phyloP scores from a whole-genome alignment of 345 rosid species.

The Punica granatum region DNA sequence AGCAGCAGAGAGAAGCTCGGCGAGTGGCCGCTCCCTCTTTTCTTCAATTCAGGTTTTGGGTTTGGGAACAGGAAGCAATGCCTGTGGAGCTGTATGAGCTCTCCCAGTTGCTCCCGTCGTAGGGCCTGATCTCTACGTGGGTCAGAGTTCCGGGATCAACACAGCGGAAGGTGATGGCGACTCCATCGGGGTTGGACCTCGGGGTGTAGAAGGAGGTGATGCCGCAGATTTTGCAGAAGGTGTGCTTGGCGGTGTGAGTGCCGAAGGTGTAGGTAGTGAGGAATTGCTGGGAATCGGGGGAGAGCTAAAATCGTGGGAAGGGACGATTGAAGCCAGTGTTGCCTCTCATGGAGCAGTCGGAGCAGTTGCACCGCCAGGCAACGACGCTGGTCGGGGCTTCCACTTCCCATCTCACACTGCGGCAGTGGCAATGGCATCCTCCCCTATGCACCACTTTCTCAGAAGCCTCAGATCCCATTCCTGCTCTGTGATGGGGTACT shows the following conservation, averaged over 20 bases:
- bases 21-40: too few species aligned
- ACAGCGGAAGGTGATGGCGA: conserved; percentile 54
- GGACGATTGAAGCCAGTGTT: conserved; percentile 56
- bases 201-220: conserved; percentile 70
- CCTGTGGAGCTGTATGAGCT: conserved; percentile 25
- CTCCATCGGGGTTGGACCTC: conserved; percentile 67
- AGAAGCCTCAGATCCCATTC: conserved; percentile 42
- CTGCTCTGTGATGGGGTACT: too few species aligned
- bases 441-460: conserved; percentile 36
- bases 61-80: conserved; percentile 42
- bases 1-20: too few species aligned
- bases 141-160: conserved; percentile 58
- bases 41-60: not conserved
- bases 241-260: conserved; percentile 73
- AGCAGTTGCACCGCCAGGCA: conserved; percentile 73
- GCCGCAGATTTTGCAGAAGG: conserved; percentile 80
- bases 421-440: conserved; percentile 84
- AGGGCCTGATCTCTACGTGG: conserved; percentile 49
- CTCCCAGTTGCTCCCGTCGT: conserved; percentile 76
- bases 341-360: conserved; percentile 77
- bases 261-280: conserved; percentile 71
- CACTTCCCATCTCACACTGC: conserved; percentile 62
- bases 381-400: conserved; percentile 44
- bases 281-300: conserved; percentile 53
- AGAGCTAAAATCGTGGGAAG: conserved; percentile 45